Conservation (phyloP, 495 filamentous ascomycete species). For the Penicillium desertorum region DNA sequence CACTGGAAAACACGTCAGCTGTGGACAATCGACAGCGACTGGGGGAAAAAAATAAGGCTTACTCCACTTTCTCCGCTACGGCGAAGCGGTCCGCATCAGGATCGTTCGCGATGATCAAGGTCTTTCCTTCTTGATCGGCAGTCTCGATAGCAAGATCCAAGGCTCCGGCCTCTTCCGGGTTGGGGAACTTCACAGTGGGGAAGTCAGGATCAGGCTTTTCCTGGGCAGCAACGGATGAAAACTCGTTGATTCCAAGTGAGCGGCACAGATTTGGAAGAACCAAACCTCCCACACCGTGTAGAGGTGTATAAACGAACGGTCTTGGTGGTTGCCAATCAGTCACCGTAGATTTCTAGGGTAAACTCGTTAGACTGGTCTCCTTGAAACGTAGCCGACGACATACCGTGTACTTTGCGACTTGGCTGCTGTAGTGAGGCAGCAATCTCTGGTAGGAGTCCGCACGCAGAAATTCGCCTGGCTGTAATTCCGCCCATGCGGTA, state of each 20-base stretch:
- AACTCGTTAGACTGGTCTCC: constrained; percentile 12
- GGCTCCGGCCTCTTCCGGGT: constrained; percentile 70
- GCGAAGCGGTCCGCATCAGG: constrained; percentile 75
- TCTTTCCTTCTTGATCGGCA: constrained; percentile 50
- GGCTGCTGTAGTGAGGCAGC: constrained; percentile 43
- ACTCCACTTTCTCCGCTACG: constrained; percentile 59
- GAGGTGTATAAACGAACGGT: constrained; percentile 65
- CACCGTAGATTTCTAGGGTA: constrained; percentile 38
- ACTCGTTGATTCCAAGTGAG: constrained; percentile 46
- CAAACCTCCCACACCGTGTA: constrained; percentile 64
- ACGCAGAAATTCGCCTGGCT: constrained; percentile 43
- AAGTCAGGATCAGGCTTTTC: constrained; percentile 65
- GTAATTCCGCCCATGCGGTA: constrained; percentile 49
- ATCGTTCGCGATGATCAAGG: constrained; percentile 64
- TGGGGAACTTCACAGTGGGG: constrained; percentile 68
- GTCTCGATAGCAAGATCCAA: constrained; percentile 61
- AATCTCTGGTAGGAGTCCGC: constrained; percentile 42
- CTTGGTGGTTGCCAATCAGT: constrained; percentile 28
- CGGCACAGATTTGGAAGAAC: constrained; percentile 48
- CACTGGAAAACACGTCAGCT: constrained; percentile 23
- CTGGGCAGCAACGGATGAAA: constrained; percentile 50
- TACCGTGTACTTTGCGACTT: constrained; percentile 43
- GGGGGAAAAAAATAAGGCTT: constrained; percentile 12
- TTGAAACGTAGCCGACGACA: neutral
- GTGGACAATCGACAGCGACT: neutral